phyloP scores from a whole-genome alignment of 805 yeast species.

The Nakazawaea ishiwadae region DNA sequence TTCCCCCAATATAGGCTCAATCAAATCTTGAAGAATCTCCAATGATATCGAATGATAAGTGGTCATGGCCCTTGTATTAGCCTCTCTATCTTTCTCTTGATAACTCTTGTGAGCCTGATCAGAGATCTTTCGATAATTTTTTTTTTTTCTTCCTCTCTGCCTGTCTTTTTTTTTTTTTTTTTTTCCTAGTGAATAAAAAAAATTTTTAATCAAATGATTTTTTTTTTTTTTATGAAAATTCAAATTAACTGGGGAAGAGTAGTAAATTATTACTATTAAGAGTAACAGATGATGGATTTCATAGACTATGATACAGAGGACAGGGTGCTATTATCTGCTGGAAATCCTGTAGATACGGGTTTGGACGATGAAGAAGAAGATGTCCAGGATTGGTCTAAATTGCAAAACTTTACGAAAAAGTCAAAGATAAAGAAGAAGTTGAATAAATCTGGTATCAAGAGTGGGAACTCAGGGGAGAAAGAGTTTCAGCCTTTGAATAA shows the following conservation, averaged over 20 bases:
- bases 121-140: too few species aligned
- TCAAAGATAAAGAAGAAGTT: constrained; percentile 6
- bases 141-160: too few species aligned
- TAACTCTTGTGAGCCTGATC: neutral
- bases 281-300: neutral
- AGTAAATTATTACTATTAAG: neutral
- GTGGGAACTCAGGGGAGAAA: constrained; percentile 71
- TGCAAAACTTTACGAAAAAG: constrained; percentile 20
- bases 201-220: neutral
- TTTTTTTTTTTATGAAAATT: constrained; percentile 4
- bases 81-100: neutral
- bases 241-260: constrained; percentile 1
- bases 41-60: constrained; percentile 27
- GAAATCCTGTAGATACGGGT: too few species aligned
- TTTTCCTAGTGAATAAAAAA: neutral
- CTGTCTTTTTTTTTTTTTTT: too few species aligned
- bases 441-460: constrained; percentile 10
- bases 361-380: constrained; percentile 37
- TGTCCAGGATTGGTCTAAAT: constrained; percentile 48
- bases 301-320: constrained; percentile 6
- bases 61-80: constrained; percentile 12
- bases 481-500: constrained; percentile 62
- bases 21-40: constrained; percentile 27
- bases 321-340: constrained; percentile 6
- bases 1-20: constrained; percentile 29